Percentiles rank a stretch among this genome's conserved stretches.
phyloP scores from a whole-genome alignment of 192 early-diverging fungal genomes.

The Chytriomyces sp. region DNA sequence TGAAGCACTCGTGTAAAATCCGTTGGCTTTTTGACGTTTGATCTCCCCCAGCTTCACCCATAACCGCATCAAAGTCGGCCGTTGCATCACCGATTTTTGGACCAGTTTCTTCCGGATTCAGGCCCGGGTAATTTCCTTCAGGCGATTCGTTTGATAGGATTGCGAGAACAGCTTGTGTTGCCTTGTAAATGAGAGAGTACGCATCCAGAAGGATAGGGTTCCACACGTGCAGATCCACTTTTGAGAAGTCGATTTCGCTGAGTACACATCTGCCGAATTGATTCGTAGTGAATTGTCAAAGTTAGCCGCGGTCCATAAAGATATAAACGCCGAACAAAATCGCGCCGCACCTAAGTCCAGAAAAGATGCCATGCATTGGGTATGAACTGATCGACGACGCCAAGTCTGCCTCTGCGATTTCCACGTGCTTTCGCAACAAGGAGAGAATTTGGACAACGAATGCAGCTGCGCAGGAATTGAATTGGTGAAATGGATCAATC shows the following conservation, averaged over 20 bases:
- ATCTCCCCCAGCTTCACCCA: slow-evolving; percentile 50
- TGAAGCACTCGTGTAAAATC: slow-evolving; percentile 89
- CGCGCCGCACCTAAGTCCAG: background rate
- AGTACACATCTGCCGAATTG: too few relatives aligned
- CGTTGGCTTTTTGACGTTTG: slow-evolving; percentile 78
- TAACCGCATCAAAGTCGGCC: slow-evolving; percentile 28
- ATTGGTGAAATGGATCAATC: background rate
- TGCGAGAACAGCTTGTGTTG: slow-evolving; percentile 39
- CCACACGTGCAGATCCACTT: slow-evolving; percentile 26
- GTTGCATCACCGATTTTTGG: slow-evolving; percentile 35
- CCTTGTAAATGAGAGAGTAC: slow-evolving; percentile 26
- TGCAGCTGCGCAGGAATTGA: slow-evolving; percentile 35
- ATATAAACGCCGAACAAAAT: too few relatives aligned
- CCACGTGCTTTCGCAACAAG: slow-evolving; percentile 55
- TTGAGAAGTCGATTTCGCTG: too few relatives aligned
- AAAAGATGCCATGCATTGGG: slow-evolving; percentile 66
- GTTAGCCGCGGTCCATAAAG: too few relatives aligned
- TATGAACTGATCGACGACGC: slow-evolving; percentile 52
- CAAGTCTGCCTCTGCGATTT: slow-evolving; percentile 52
- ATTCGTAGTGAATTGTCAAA: too few relatives aligned
- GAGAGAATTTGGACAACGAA: slow-evolving; percentile 60
- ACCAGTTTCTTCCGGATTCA: slow-evolving; percentile 69
- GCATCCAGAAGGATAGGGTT: slow-evolving; percentile 9
- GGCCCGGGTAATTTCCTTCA: slow-evolving; percentile 88
- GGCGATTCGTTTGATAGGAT: slow-evolving; percentile 52